These are phyloP conservation scores for Hanseniaspora sp. DNA, from an alignment of 1,139 yeast genomes.

Conservation along the genomic window DNA sequence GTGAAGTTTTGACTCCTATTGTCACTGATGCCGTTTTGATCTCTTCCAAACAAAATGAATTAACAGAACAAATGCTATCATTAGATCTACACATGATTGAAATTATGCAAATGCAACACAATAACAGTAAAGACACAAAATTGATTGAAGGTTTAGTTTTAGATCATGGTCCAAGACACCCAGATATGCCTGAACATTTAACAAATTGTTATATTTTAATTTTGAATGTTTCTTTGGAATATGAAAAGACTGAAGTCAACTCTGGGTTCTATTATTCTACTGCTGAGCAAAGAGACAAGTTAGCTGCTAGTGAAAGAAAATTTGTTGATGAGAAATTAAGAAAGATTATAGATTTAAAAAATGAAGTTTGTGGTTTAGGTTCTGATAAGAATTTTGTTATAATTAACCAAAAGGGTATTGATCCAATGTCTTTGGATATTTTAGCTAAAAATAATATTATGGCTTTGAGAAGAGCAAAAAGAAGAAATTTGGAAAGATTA, in stretches of 20 bases:
- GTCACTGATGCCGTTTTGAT: conserved; percentile 87
- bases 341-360: conserved; percentile 85
- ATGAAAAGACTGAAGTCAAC: conserved; percentile 96
- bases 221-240: conserved; percentile 86
- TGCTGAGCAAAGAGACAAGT: conserved; percentile 92
- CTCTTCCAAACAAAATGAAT: conserved; percentile 48
- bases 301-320: conserved; percentile 85
- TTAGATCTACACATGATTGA: conserved; percentile 95
- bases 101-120: conserved; percentile 96
- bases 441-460: conserved; percentile 86
- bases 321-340: conserved; percentile 90
- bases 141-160: conserved; percentile 81
- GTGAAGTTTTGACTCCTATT: conserved; percentile 78
- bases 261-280: conserved; percentile 89
- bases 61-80: conserved; percentile 28
- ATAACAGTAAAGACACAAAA: conserved; percentile 70
- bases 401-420: conserved; percentile 96
- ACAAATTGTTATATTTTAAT: conserved; percentile 77
- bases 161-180: conserved; percentile 98
- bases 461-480: conserved; percentile 93
- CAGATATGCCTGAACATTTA: conserved; percentile 91
- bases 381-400: conserved; percentile 76
- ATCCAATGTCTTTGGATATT: conserved; percentile 93
- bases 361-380: conserved; percentile 75
- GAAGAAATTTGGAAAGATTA: conserved; percentile 97